These are phyloP conservation scores for Pulveroboletus ravenelii DNA, from an alignment of 768 basidiomycete species.

Conservation along the genomic window DNA sequence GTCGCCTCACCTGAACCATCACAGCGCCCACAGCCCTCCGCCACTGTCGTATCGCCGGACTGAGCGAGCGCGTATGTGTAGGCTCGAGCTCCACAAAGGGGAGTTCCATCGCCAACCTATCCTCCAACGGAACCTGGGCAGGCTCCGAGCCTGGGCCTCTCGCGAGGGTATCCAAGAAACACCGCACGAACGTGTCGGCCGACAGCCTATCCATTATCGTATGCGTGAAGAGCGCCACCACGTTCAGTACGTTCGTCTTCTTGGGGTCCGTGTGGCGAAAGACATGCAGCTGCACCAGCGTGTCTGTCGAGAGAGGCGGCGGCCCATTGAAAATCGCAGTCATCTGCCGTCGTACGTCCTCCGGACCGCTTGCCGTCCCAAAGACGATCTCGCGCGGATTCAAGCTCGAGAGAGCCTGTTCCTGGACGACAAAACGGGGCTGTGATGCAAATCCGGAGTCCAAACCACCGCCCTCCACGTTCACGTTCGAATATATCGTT, in stretches of 20 bases:
- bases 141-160: conserved; percentile 2
- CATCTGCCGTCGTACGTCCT: conserved; percentile 32
- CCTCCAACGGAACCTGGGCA: conserved; percentile 26
- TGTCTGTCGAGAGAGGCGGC: conserved; percentile 37
- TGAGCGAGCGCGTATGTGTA: conserved; percentile 23
- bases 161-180: conserved; percentile 42
- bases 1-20: conserved; percentile 31
- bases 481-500: background rate
- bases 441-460: background rate
- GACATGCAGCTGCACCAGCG: conserved; percentile 41
- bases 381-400: conserved; percentile 39
- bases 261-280: conserved; percentile 33
- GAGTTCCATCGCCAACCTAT: conserved; percentile 39
- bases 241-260: conserved; percentile 33
- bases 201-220: conserved; percentile 47
- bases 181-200: conserved; percentile 38
- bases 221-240: conserved; percentile 45
- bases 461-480: background rate
- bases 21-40: conserved; percentile 37
- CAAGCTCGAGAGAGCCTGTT: conserved; percentile 31
- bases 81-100: conserved; percentile 38
- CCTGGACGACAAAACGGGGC: conserved; percentile 38
- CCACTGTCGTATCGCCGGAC: conserved; percentile 41
- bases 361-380: conserved; percentile 28
- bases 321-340: conserved; percentile 31